A percentile compares a stretch with the other conserved stretches of the same genome.
phyloP scores from a whole-genome alignment of 1,139 yeast species.

The Yamadazyma buinensis region DNA sequence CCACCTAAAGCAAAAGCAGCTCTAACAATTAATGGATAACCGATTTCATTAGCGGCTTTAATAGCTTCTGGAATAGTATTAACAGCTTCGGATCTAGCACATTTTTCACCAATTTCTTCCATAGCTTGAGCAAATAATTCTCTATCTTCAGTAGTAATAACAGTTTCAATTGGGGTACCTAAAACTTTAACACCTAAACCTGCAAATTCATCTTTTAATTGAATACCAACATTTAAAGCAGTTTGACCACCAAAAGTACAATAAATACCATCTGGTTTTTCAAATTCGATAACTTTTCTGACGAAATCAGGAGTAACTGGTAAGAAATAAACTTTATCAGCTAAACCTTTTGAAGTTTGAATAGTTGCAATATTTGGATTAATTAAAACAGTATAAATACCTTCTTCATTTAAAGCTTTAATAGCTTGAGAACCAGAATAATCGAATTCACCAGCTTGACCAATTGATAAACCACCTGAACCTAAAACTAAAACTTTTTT shows the following conservation, averaged over 20 bases:
- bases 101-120: constrained; percentile 92
- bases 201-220: constrained; percentile 92
- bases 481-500: constrained; percentile 96
- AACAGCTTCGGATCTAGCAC: constrained; percentile 92
- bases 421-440: constrained; percentile 96
- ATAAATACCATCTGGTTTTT: constrained; percentile 95
- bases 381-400: constrained; percentile 89
- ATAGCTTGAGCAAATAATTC: constrained; percentile 91
- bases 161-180: constrained; percentile 95
- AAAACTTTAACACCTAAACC: constrained; percentile 87
- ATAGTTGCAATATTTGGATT: constrained; percentile 98
- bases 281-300: constrained; percentile 89
- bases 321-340: constrained; percentile 94
- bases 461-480: constrained; percentile 97
- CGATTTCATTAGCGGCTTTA: constrained; percentile 78
- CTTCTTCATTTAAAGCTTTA: constrained; percentile 95
- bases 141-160: constrained; percentile 96
- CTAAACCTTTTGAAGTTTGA: constrained; percentile 96
- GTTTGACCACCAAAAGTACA: constrained; percentile 99
- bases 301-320: constrained; percentile 97
- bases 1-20: constrained; percentile 99
- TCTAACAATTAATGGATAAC: constrained; percentile 95
- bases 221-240: constrained; percentile 92
- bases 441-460: constrained; percentile 99
- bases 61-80: constrained; percentile 75